A percentile compares a stretch with the other conserved stretches of the same genome.
Conservation (phyloP, 1,139 yeast genomes). For the Saccharomyces hybrid region DNA sequence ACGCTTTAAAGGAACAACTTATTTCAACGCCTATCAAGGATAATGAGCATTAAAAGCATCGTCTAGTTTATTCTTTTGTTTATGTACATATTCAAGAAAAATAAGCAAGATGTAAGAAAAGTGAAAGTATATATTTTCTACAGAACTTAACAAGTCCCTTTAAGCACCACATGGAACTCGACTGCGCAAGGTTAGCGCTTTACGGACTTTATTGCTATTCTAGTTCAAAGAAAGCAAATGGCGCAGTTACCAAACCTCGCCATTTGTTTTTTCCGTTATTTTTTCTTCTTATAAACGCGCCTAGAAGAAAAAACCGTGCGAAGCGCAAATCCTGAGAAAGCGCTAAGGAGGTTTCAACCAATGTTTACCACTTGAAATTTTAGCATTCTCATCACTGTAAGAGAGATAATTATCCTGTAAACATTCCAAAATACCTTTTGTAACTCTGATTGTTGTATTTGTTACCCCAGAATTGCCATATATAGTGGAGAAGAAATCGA, state of each 20-base stretch:
- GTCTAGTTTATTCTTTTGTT: conserved; percentile 1
- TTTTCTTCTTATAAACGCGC: background rate
- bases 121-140: background rate
- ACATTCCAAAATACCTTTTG: background rate
- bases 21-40: conserved; percentile 8
- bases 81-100: background rate
- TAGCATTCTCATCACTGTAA: background rate
- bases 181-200: background rate
- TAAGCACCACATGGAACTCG: background rate
- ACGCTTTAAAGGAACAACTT: conserved; percentile 22
- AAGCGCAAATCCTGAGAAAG: background rate
- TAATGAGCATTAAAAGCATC: conserved; percentile 1
- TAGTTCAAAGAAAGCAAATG: background rate
- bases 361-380: background rate
- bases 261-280: background rate
- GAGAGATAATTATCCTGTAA: background rate
- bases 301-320: background rate
- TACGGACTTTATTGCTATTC: background rate
- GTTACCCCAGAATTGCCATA: background rate
- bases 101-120: background rate
- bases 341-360: background rate
- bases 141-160: background rate
- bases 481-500: background rate
- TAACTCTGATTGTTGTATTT: background rate
- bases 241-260: background rate